A percentile compares a stretch with the other conserved stretches of the same genome.
These are phyloP conservation scores for Syncephalastrum contaminatum DNA, from an alignment of 371 early-diverging fungal species.

Conservation along the genomic window DNA sequence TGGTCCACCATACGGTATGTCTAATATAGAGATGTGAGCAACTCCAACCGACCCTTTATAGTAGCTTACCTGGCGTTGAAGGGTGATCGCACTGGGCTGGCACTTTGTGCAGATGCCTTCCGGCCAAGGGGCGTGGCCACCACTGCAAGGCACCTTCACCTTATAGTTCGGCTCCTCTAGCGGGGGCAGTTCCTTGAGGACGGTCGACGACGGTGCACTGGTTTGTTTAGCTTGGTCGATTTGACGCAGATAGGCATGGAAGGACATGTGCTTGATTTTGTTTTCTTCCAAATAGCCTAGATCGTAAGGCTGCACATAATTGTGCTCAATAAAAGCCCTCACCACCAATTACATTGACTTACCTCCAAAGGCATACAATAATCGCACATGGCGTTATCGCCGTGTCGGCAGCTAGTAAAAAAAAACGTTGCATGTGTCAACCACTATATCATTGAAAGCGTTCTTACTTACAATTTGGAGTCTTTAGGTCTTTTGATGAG, in stretches of 20 bases:
- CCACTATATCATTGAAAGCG: no score
- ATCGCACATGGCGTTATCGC: slow-evolving; percentile 93
- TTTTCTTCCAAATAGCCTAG: slow-evolving; percentile 80
- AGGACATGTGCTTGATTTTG: slow-evolving; percentile 97
- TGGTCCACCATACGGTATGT: slow-evolving; percentile 98
- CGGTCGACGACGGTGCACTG: slow-evolving; percentile 44
- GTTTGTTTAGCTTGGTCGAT: slow-evolving; percentile 62
- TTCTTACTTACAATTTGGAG: slow-evolving; percentile 74
- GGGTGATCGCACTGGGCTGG: slow-evolving; percentile 92
- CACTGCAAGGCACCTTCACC: slow-evolving; percentile 79
- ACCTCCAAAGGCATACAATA: slow-evolving; percentile 95
- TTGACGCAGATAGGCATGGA: slow-evolving; percentile 89
- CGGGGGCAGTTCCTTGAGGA: slow-evolving; percentile 65
- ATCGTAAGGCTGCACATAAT: slow-evolving; percentile 77
- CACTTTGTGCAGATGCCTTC: slow-evolving; percentile 96
- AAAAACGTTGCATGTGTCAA: no score
- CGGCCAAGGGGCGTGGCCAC: slow-evolving; percentile 90
- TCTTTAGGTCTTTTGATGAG: slow-evolving; percentile 81
- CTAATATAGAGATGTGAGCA: slow-evolving; percentile 46
- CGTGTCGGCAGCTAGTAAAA: slow-evolving; percentile 82
- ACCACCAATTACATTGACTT: slow-evolving; percentile 9
- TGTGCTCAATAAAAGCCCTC: not conserved
- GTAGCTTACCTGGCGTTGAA: slow-evolving; percentile 77
- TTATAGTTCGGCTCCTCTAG: slow-evolving; percentile 82
- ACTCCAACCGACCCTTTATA: slow-evolving; percentile 2